A percentile compares a stretch with the other conserved stretches of the same genome.
These are phyloP conservation scores for Colletotrichum gloeosporioides DNA, from an alignment of 2,329 filamentous ascomycete species.

Conservation along the genomic window DNA sequence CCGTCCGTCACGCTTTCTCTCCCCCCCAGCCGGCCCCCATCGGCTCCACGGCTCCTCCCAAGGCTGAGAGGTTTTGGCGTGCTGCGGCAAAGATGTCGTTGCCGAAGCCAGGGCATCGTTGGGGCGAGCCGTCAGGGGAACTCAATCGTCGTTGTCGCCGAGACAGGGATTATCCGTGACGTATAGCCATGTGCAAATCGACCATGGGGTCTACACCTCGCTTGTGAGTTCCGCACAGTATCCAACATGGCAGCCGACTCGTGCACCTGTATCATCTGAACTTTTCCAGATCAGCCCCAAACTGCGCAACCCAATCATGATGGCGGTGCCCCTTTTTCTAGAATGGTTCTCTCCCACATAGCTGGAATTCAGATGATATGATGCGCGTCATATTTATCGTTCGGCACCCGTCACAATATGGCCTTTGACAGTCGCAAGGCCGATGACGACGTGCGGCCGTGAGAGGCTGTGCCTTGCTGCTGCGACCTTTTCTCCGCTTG, in stretches of 20 bases:
- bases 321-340: neutral
- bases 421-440: neutral
- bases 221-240: neutral
- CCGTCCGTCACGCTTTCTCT: neutral
- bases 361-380: neutral
- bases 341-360: neutral
- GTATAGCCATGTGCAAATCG: neutral
- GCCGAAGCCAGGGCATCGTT: neutral
- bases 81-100: neutral
- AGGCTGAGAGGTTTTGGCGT: neutral
- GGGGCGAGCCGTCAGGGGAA: neutral
- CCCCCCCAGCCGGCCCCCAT: neutral
- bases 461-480: neutral
- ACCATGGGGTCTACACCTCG: neutral
- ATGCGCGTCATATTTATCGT: constrained; percentile 3
- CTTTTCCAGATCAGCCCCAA: neutral
- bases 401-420: neutral
- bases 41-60: neutral
- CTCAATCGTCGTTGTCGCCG: neutral
- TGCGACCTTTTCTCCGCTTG: neutral
- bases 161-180: constrained; percentile 2
- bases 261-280: constrained; percentile 11
- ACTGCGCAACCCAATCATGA: neutral
- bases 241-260: neutral
- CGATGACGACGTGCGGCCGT: neutral